Evolutionary conservation across 331 rosid species (phyloP).

Genomic region (Quercus lobata): DNA sequence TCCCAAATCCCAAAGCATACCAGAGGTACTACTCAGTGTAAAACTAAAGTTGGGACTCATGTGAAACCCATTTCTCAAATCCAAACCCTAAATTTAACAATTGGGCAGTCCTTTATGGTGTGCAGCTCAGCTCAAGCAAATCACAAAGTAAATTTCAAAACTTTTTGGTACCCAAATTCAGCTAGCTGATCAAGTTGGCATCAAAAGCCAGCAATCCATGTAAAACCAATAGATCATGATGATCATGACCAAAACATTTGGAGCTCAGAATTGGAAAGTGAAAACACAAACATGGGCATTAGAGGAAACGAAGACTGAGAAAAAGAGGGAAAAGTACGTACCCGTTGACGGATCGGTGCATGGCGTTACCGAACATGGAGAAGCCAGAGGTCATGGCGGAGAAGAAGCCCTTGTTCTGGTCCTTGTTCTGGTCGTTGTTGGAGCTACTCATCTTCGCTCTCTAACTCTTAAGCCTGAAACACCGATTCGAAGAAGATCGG

Average conservation of each 20-base stretch:
- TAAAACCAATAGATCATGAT: not conserved
- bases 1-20: no score
- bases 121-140: not conserved
- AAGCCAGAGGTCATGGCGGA: conserved; percentile 73
- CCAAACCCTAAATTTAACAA: not conserved
- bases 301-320: not conserved
- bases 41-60: not conserved
- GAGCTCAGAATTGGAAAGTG: not conserved
- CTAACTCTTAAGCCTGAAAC: conserved; percentile 9
- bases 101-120: not conserved
- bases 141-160: not conserved
- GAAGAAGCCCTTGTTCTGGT: conserved; percentile 52
- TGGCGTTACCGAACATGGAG: conserved; percentile 64
- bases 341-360: conserved; percentile 97
- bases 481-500: conserved; percentile 23
- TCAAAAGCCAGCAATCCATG: not conserved
- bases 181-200: not conserved
- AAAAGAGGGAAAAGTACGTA: conserved; percentile 15
- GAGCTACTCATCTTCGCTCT: conserved; percentile 51
- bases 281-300: not conserved
- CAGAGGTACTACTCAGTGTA: no score
- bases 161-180: not conserved
- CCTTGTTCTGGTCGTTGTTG: conserved; percentile 31
- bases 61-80: not conserved
- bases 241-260: not conserved